Evolutionary conservation across 306 rosid species (phyloP).

Genomic region (Prunus salicina): DNA sequence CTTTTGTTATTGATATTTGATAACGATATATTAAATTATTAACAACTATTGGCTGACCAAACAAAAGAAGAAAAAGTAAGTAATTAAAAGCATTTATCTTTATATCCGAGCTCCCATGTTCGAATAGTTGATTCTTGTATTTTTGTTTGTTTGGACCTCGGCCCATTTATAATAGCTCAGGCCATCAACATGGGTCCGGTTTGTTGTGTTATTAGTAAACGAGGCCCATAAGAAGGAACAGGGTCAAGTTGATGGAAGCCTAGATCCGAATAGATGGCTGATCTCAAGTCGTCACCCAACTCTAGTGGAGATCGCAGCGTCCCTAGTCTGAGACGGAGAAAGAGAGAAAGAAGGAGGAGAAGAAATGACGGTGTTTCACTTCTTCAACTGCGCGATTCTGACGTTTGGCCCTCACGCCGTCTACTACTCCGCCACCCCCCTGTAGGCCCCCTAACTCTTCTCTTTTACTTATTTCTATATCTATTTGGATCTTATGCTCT

Average conservation of each 20-base stretch:
- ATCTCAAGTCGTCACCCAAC: background rate
- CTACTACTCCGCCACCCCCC: constrained; percentile 93
- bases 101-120: fast-evolving
- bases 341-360: background rate
- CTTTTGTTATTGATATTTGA: background rate
- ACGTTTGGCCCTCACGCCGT: constrained; percentile 99
- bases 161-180: background rate
- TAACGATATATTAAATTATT: background rate
- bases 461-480: background rate
- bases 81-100: too few relatives aligned
- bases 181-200: background rate
- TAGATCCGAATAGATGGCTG: background rate
- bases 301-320: background rate
- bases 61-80: background rate
- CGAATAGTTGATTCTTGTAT: too few relatives aligned
- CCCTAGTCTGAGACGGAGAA: background rate
- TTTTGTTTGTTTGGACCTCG: background rate
- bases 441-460: constrained; percentile 35
- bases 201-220: too few relatives aligned
- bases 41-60: background rate
- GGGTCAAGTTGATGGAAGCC: background rate
- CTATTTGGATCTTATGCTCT: background rate
- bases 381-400: constrained; percentile 97
- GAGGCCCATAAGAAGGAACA: background rate
- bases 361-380: constrained; percentile 88